Evolutionary conservation across 805 yeast genomes (phyloP).

Genomic region (Ogataea parapolymorpha): DNA sequence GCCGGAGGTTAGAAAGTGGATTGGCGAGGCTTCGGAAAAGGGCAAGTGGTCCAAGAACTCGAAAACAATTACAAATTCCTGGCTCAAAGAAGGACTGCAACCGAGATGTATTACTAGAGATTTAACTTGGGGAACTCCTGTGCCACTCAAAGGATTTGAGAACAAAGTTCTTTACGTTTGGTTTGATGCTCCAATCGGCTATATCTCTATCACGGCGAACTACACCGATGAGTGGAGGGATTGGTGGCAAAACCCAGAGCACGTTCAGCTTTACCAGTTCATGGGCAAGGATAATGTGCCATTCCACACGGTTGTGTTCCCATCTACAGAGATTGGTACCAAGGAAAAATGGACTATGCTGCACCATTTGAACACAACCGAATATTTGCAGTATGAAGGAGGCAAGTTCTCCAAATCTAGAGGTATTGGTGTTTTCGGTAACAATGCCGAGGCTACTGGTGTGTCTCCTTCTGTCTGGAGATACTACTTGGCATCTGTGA

Average conservation of each 20-base stretch:
- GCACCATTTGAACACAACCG: constrained; percentile 90
- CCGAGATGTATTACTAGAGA: constrained; percentile 98
- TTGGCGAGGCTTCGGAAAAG: constrained; percentile 56
- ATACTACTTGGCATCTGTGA: constrained; percentile 84
- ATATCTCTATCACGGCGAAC: constrained; percentile 92
- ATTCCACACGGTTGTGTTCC: constrained; percentile 98
- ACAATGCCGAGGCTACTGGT: constrained; percentile 93
- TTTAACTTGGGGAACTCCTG: constrained; percentile 97
- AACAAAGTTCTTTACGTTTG: constrained; percentile 95
- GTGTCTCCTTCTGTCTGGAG: constrained; percentile 94
- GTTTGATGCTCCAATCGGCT: constrained; percentile 99
- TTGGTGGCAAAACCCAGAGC: constrained; percentile 96
- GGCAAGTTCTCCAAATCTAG: constrained; percentile 98
- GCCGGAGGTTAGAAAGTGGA: constrained; percentile 71
- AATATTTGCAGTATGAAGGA: constrained; percentile 94
- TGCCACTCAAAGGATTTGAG: constrained; percentile 81
- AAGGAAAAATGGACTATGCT: constrained; percentile 84
- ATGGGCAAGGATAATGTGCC: constrained; percentile 99
- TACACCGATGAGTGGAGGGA: constrained; percentile 76
- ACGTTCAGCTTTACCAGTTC: constrained; percentile 87
- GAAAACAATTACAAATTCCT: constrained; percentile 80
- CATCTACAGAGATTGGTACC: constrained; percentile 88
- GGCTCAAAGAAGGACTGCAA: constrained; percentile 90
- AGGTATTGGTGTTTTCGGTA: constrained; percentile 97
- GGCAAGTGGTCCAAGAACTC: constrained; percentile 94